Conservation (phyloP, 169 alveolate genomes). For the Eimeria sp. region DNA sequence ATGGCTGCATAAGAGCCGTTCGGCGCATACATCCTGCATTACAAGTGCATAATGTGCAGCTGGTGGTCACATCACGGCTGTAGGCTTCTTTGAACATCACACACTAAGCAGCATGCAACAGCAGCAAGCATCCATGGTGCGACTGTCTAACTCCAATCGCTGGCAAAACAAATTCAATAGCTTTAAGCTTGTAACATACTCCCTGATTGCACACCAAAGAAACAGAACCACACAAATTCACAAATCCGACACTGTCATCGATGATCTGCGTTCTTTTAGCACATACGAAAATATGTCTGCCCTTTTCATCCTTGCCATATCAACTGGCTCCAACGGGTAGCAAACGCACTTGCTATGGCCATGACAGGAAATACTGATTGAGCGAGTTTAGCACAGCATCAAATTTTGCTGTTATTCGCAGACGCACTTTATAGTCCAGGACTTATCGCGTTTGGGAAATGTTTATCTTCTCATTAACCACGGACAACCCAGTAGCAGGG, state of each 20-base stretch:
- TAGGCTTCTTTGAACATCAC: background rate
- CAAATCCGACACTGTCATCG: background rate
- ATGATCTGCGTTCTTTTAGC: background rate
- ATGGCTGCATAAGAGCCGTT: background rate
- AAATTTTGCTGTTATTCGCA: background rate
- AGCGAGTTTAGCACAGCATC: too few relatives aligned
- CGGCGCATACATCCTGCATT: background rate
- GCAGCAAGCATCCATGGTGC: background rate
- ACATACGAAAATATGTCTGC: background rate
- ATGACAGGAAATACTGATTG: background rate
- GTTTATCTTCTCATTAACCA: background rate
- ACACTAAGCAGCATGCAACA: too few relatives aligned
- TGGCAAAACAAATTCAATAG: background rate
- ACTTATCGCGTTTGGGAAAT: background rate
- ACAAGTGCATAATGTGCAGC: background rate
- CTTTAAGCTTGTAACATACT: background rate
- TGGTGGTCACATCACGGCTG: background rate
- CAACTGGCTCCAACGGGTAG: background rate
- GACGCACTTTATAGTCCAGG: background rate
- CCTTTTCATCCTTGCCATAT: background rate
- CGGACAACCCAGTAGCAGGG: background rate
- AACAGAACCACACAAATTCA: background rate
- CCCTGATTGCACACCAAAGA: background rate
- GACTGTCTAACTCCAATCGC: background rate
- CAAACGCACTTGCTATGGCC: conserved; percentile 23